A percentile compares a stretch with the other conserved stretches of the same genome.
Conservation (phyloP, 768 basidiomycete species). For the Xanthoconium purpureum region DNA sequence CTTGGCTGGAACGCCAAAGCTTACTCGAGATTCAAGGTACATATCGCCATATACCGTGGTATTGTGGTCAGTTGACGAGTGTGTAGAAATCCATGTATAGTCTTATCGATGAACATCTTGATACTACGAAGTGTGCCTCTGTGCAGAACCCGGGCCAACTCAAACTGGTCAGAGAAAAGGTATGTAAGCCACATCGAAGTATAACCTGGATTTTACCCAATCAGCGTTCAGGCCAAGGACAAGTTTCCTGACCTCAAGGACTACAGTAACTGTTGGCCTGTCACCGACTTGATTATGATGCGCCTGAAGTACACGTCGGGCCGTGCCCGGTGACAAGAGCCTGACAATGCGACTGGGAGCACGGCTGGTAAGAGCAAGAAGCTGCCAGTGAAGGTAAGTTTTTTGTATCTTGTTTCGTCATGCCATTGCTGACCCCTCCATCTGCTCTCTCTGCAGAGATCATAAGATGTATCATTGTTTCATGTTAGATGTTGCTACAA, state of each 20-base stretch:
- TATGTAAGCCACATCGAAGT: not conserved
- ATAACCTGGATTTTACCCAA: not conserved
- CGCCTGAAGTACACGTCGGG: constrained; percentile 6
- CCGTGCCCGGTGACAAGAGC: not conserved
- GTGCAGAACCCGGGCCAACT: not conserved
- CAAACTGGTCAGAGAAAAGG: not conserved
- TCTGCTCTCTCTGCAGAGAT: too few relatives aligned
- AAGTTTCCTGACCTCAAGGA: not conserved
- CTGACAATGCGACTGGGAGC: too few relatives aligned
- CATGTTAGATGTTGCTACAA: too few relatives aligned
- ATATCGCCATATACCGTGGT: not conserved
- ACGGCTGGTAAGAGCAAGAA: too few relatives aligned
- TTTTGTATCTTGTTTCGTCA: too few relatives aligned
- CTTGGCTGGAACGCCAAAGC: not conserved
- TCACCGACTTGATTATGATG: constrained; percentile 9
- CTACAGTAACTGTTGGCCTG: not conserved
- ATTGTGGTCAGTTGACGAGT: not conserved
- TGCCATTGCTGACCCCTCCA: too few relatives aligned
- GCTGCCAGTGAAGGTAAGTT: too few relatives aligned
- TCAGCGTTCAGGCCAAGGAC: not conserved
- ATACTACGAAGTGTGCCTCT: not conserved
- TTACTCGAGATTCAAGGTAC: not conserved
- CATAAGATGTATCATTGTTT: too few relatives aligned
- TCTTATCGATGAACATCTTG: not conserved
- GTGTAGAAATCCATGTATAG: not conserved